These are phyloP conservation scores for Apophysomyces ossiformis DNA, from an alignment of 371 early-diverging fungal genomes.

Conservation along the genomic window DNA sequence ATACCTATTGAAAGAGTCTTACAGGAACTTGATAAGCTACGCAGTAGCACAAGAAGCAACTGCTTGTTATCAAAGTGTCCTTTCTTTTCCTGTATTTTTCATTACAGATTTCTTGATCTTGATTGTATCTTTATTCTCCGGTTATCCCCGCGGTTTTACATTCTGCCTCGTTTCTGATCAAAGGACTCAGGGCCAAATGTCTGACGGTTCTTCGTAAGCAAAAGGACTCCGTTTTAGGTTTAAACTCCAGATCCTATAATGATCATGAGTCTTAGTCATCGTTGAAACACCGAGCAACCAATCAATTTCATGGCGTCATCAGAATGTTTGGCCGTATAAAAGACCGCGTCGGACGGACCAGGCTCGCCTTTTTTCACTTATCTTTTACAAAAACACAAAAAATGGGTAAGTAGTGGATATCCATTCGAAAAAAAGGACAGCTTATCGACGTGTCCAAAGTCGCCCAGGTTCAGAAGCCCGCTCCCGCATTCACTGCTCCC, in stretches of 20 bases:
- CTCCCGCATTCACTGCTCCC: slow-evolving; percentile 78
- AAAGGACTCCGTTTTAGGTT: no score
- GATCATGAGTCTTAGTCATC: background rate
- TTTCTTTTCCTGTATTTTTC: no score
- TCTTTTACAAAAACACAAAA: slow-evolving; percentile 20
- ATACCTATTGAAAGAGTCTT: no score
- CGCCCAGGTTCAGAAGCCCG: slow-evolving; percentile 47
- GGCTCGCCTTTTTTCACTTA: background rate
- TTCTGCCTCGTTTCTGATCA: no score
- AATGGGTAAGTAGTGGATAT: slow-evolving; percentile 25
- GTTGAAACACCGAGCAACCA: slow-evolving; percentile 11
- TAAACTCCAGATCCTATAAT: background rate
- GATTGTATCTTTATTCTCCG: no score
- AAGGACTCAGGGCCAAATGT: no score
- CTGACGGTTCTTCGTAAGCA: slow-evolving; percentile 1
- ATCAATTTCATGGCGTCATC: slow-evolving; percentile 15
- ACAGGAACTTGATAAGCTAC: no score
- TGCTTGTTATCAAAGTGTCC: no score
- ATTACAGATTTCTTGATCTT: no score
- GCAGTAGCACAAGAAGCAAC: no score
- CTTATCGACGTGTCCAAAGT: slow-evolving; percentile 13
- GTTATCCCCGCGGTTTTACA: no score
- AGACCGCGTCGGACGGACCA: slow-evolving; percentile 7
- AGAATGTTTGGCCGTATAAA: slow-evolving; percentile 17
- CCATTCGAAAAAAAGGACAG: background rate